Conservation (phyloP, 2,329 filamentous ascomycete species). For the Trichoderma sp. region DNA sequence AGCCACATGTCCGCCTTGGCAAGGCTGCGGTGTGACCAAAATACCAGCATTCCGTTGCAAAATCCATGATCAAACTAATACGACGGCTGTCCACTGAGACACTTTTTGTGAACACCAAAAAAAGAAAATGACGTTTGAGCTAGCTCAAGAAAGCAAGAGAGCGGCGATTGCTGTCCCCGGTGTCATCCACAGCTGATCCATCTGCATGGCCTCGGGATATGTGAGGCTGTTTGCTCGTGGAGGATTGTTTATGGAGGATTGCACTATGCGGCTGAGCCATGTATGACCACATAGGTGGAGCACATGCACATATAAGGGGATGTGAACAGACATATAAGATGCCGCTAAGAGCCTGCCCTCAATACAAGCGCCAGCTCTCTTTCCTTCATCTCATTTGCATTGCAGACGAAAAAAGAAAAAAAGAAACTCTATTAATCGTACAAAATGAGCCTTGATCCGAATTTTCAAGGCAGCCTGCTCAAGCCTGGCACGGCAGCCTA, state of each 20-base stretch:
- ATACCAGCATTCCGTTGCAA: conserved; percentile 7
- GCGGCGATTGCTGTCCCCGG: background rate
- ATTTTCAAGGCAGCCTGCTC: conserved; percentile 1
- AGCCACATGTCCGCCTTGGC: background rate
- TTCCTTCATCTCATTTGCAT: background rate
- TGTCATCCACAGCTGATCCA: background rate
- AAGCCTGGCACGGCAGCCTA: conserved; percentile 13
- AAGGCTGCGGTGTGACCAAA: background rate
- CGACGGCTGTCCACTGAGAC: background rate
- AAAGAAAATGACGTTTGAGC: background rate
- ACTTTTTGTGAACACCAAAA: background rate
- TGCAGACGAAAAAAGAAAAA: background rate
- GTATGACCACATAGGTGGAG: background rate
- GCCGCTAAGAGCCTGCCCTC: background rate
- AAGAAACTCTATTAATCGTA: background rate
- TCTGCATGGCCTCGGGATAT: background rate
- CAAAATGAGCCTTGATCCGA: background rate
- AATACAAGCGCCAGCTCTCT: background rate
- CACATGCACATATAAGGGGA: background rate
- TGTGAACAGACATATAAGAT: background rate
- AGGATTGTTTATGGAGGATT: conserved; percentile 14
- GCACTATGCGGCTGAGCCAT: background rate
- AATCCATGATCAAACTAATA: background rate
- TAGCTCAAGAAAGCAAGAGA: background rate
- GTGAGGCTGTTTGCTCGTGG: background rate